phyloP scores from a whole-genome alignment of 2,329 filamentous ascomycete species.

The Aspergillus vadensis region DNA sequence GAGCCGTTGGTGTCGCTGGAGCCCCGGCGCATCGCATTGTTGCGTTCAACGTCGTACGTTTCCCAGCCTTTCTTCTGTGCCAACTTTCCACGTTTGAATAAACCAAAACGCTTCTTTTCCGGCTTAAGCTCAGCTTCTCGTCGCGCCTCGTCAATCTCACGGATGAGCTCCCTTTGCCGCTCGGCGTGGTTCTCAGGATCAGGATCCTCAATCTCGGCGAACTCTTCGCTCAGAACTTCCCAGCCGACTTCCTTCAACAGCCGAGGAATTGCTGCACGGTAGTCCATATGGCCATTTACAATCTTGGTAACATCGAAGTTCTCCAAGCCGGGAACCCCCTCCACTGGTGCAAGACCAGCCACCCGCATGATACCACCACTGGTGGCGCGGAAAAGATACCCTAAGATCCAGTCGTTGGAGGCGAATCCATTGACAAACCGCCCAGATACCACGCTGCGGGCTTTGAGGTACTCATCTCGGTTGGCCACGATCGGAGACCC shows the following conservation, averaged over 20 bases:
- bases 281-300: slow-evolving; percentile 94
- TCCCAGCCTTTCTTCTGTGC: slow-evolving; percentile 88
- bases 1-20: slow-evolving; percentile 32
- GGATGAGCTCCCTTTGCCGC: slow-evolving; percentile 88
- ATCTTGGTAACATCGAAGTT: slow-evolving; percentile 85
- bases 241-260: slow-evolving; percentile 86
- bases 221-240: slow-evolving; percentile 89
- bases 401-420: slow-evolving; percentile 94
- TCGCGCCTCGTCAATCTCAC: slow-evolving; percentile 92
- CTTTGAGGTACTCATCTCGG: slow-evolving; percentile 81
- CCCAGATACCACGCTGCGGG: slow-evolving; percentile 82
- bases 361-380: slow-evolving; percentile 87
- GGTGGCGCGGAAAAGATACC: slow-evolving; percentile 92
- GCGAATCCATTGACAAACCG: slow-evolving; percentile 94
- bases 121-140: slow-evolving; percentile 81
- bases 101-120: slow-evolving; percentile 69
- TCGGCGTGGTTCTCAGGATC: slow-evolving; percentile 90
- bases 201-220: slow-evolving; percentile 93
- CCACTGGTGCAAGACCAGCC: slow-evolving; percentile 77
- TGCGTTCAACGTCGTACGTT: slow-evolving; percentile 73
- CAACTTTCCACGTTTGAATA: slow-evolving; percentile 77
- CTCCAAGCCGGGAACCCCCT: slow-evolving; percentile 77
- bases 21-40: slow-evolving; percentile 30
- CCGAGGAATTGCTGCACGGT: slow-evolving; percentile 86
- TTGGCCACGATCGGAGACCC: slow-evolving; percentile 90